phyloP scores from a whole-genome alignment of 805 yeast genomes.

The Kazachstania kunashirensis region DNA sequence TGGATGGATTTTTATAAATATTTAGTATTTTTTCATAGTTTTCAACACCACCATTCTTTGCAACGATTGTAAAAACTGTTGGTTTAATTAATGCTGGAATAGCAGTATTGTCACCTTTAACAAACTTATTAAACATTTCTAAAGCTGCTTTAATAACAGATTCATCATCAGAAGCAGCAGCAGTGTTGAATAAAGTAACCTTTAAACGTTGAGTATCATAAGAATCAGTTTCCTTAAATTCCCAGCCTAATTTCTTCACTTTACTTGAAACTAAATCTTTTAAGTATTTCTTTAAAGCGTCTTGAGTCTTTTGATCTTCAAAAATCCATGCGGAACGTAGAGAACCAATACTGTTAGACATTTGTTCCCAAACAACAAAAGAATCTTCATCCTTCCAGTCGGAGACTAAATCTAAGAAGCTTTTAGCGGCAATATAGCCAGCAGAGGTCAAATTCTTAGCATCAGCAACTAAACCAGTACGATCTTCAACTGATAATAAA shows the following conservation, averaged over 20 bases:
- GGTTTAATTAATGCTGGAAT: constrained; percentile 66
- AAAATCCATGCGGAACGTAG: constrained; percentile 47
- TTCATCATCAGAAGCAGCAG: constrained; percentile 42
- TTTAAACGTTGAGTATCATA: constrained; percentile 58
- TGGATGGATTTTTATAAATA: constrained; percentile 48
- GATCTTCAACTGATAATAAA: constrained; percentile 61
- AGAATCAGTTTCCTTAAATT: constrained; percentile 44
- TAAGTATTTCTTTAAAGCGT: constrained; percentile 42
- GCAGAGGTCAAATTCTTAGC: constrained; percentile 61
- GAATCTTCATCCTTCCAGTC: constrained; percentile 52
- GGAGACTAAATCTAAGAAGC: constrained; percentile 47
- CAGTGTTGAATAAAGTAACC: constrained; percentile 49
- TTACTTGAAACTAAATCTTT: constrained; percentile 47
- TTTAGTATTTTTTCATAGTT: constrained; percentile 53
- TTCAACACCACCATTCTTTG: constrained; percentile 49
- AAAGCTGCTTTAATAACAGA: constrained; percentile 38
- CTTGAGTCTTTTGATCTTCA: constrained; percentile 37
- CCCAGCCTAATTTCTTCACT: constrained; percentile 53
- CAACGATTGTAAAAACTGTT: constrained; percentile 53
- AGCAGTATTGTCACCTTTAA: constrained; percentile 53
- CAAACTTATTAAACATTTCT: constrained; percentile 42
- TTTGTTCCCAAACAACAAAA: constrained; percentile 60
- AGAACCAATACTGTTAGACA: constrained; percentile 38
- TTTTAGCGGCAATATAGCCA: constrained; percentile 54
- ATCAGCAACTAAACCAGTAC: constrained; percentile 74